Evolutionary conservation across 2,329 filamentous ascomycete species (phyloP), one percentile per base, ranked within the genome.

Genomic region (Grosmannia serpens): DNA sequence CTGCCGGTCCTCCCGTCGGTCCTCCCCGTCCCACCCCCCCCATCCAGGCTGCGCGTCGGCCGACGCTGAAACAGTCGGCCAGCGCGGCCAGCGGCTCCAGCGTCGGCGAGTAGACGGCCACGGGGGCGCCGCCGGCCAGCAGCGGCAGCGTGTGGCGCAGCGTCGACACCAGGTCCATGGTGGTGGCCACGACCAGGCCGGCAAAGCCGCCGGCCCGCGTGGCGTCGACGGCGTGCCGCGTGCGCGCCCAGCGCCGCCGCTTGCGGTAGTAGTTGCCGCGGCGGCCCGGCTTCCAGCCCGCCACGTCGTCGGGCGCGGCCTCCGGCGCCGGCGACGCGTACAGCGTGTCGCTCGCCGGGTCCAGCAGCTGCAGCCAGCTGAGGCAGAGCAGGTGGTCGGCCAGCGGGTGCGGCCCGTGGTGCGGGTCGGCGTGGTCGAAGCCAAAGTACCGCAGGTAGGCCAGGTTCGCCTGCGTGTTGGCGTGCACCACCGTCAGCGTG

Each of bases 341-440:
- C 4, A 87, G 83, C 1, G 81, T 79, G 70, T 97, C 94, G 33
- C 83, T 75, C 41, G 82, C 74, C 0, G 94, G 94, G 27, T 87
- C 80, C 20, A 96, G 75, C 6, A 99, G 82, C 71, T 97, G 92
- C 2, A 99, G 81, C 91, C 92, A 99, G 31, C 89, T 92, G 33
- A 97, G 77, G 6, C 87, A 83, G 66, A 92, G 86, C 56, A 99
- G 82, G 68, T 94, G 86, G 20, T 82, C 86, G 70, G 87, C 81
- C 13, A 99, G 82, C 0, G 94, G 92, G 68, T 97, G 94, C 27
- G 83, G 76, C 17, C 80, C 76, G 57, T 77, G 80, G 63, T 79
- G 80, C 50, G 85, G 83, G 62, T 83, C 83, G 60, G 81, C 80
- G 64, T 80, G 75, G 71, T 95, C 90, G 73, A 86, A 97, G 70